phyloP scores from a whole-genome alignment of 2,329 filamentous ascomycete species.

The Aschersonia sp. region DNA sequence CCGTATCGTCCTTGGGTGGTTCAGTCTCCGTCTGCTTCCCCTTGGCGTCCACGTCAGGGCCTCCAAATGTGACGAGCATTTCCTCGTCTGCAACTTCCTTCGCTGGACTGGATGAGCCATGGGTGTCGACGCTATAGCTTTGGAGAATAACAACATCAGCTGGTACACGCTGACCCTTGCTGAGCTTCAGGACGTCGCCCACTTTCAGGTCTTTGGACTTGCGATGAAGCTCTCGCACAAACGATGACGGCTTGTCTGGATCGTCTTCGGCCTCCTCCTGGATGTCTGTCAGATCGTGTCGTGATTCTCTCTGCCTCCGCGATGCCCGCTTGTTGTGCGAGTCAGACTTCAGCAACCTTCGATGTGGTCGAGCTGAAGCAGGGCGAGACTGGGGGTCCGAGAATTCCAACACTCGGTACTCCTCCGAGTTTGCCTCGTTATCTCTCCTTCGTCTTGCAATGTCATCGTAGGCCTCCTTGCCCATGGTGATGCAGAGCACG shows the following conservation, averaged over 20 bases:
- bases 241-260: slow-evolving; percentile 26
- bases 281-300: slow-evolving; percentile 42
- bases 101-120: slow-evolving; percentile 11
- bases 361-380: slow-evolving; percentile 20
- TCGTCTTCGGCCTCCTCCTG: slow-evolving; percentile 48
- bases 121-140: slow-evolving; percentile 49
- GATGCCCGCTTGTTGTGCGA: slow-evolving; percentile 12
- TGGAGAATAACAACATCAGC: slow-evolving; percentile 90
- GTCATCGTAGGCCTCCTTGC: slow-evolving; percentile 92
- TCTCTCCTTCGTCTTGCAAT: slow-evolving; percentile 75
- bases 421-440: slow-evolving; percentile 86
- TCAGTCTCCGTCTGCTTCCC: slow-evolving; percentile 19
- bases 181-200: slow-evolving; percentile 85
- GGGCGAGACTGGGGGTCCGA: slow-evolving; percentile 34
- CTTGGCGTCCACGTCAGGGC: slow-evolving; percentile 18
- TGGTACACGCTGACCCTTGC: slow-evolving; percentile 83
- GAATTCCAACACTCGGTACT: slow-evolving; percentile 66
- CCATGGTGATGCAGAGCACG: slow-evolving; percentile 81
- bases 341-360: slow-evolving; percentile 29
- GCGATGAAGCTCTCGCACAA: slow-evolving; percentile 54
- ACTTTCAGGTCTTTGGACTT: slow-evolving; percentile 83
- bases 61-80: slow-evolving; percentile 25
- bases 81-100: slow-evolving; percentile 22
- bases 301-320: slow-evolving; percentile 15
- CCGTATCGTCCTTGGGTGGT: slow-evolving; percentile 11